A percentile compares a stretch with the other conserved stretches of the same genome.
Conservation (phyloP, 257 asterid species). For the Petrea volubilis region DNA sequence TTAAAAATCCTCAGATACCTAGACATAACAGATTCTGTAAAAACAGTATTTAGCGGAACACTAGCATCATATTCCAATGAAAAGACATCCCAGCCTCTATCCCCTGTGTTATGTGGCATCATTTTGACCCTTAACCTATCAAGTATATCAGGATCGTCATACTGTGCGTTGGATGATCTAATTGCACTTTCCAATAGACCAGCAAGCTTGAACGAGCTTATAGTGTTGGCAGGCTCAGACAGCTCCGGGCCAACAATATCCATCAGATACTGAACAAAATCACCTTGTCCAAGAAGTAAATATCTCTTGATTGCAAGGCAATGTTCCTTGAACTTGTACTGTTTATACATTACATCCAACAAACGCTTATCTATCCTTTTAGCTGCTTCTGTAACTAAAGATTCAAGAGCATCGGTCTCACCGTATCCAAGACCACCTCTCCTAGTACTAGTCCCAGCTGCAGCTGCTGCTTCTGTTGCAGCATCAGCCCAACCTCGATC, state of each 20-base stretch:
- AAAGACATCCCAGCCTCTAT: slow-evolving; percentile 99
- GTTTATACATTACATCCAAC: slow-evolving; percentile 79
- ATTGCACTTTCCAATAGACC: slow-evolving; percentile 89
- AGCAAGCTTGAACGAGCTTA: slow-evolving; percentile 93
- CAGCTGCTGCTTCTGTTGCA: slow-evolving; percentile 88
- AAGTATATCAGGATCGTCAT: slow-evolving; percentile 87
- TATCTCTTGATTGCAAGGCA: slow-evolving; percentile 97
- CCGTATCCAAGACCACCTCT: slow-evolving; percentile 95
- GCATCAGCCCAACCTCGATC: slow-evolving; percentile 98
- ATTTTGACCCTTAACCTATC: slow-evolving; percentile 91
- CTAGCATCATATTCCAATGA: slow-evolving; percentile 94
- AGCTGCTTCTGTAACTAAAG: slow-evolving; percentile 89
- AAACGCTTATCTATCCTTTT: slow-evolving; percentile 88
- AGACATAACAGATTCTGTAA: slow-evolving; percentile 92
- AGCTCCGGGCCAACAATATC: slow-evolving; percentile 94
- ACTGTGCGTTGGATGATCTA: slow-evolving; percentile 94
- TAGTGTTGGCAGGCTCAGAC: slow-evolving; percentile 94
- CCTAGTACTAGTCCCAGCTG: slow-evolving; percentile 90
- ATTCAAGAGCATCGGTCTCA: slow-evolving; percentile 95
- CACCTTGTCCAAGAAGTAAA: slow-evolving; percentile 98
- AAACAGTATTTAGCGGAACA: slow-evolving; percentile 84
- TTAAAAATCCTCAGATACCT: slow-evolving; percentile 83
- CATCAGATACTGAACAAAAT: slow-evolving; percentile 97
- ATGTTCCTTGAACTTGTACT: slow-evolving; percentile 89
- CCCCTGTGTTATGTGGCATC: slow-evolving; percentile 96